phyloP scores from a whole-genome alignment of 2,329 filamentous ascomycete species.

The Paracoccidioides brasiliensis region DNA sequence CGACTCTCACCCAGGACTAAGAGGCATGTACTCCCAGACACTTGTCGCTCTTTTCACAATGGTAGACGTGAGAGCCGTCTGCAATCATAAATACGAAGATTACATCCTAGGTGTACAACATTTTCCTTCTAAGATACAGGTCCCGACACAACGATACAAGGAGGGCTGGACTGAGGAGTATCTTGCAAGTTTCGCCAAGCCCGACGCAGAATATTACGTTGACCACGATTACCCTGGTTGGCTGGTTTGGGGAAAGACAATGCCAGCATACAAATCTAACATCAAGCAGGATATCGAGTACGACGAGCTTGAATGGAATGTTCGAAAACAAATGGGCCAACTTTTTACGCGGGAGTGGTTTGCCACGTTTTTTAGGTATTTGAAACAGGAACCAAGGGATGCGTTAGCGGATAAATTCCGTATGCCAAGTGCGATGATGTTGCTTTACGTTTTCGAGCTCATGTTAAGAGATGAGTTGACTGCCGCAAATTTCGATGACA shows the following conservation, averaged over 20 bases:
- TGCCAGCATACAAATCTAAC: constrained; percentile 65
- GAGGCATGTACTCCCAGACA: constrained; percentile 67
- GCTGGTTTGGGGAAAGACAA: constrained; percentile 86
- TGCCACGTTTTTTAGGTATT: constrained; percentile 71
- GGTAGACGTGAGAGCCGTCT: constrained; percentile 74
- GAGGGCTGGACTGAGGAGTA: constrained; percentile 66
- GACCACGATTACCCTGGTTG: constrained; percentile 89
- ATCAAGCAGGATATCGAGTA: constrained; percentile 56
- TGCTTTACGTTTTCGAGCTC: constrained; percentile 82
- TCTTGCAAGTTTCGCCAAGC: constrained; percentile 61
- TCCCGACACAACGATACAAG: constrained; percentile 62
- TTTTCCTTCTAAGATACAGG: constrained; percentile 60
- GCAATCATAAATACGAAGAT: constrained; percentile 74
- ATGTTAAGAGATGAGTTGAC: constrained; percentile 66
- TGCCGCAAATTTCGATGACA: constrained; percentile 67
- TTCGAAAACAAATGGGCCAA: constrained; percentile 66
- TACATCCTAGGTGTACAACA: constrained; percentile 71
- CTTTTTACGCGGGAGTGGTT: constrained; percentile 78
- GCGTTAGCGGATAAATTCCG: constrained; percentile 70
- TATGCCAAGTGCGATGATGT: constrained; percentile 71
- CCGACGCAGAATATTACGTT: constrained; percentile 73
- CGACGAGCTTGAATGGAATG: constrained; percentile 63
- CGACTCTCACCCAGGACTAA: constrained; percentile 76
- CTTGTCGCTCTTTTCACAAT: constrained; percentile 71
- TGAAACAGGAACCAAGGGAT: constrained; percentile 93